Percentiles rank a stretch among this genome's conserved stretches.
Evolutionary conservation across 83 land plant species (phyloP).

Genomic region (Larix sibirica): DNA sequence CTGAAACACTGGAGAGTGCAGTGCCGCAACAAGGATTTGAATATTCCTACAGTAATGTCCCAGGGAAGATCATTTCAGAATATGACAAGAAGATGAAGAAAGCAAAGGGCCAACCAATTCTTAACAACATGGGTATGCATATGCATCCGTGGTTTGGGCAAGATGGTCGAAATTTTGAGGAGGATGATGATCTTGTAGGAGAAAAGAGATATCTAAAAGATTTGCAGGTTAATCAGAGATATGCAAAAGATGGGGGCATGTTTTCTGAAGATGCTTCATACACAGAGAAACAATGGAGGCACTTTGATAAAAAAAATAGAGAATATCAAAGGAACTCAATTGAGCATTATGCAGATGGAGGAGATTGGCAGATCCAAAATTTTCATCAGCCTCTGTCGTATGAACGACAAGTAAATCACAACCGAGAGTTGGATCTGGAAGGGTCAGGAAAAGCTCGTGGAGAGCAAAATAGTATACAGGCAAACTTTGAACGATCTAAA

Average conservation of each 20-base stretch:
- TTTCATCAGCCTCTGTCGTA: not conserved
- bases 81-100: constrained; percentile 17
- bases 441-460: not conserved
- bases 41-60: not conserved
- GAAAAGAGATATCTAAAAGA: not conserved
- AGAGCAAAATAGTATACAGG: not conserved
- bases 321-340: not conserved
- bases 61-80: not conserved
- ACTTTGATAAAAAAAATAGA: constrained; percentile 1
- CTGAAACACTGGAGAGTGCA: constrained; percentile 1
- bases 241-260: not conserved
- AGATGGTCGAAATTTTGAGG: constrained; percentile 3
- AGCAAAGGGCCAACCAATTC: not conserved
- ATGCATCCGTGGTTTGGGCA: not conserved
- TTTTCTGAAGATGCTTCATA: not conserved
- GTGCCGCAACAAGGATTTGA: not conserved
- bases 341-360: constrained; percentile 5
- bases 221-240: not conserved
- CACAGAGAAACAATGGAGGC: constrained; percentile 12
- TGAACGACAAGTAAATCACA: not conserved
- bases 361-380: constrained; percentile 8
- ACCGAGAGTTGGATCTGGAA: constrained; percentile 1
- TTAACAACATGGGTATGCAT: not conserved
- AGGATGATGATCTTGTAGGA: not conserved
- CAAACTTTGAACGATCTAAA: constrained; percentile 2